phyloP scores from a whole-genome alignment of 1,139 yeast genomes.

The Arxiozyma slooffiae region DNA sequence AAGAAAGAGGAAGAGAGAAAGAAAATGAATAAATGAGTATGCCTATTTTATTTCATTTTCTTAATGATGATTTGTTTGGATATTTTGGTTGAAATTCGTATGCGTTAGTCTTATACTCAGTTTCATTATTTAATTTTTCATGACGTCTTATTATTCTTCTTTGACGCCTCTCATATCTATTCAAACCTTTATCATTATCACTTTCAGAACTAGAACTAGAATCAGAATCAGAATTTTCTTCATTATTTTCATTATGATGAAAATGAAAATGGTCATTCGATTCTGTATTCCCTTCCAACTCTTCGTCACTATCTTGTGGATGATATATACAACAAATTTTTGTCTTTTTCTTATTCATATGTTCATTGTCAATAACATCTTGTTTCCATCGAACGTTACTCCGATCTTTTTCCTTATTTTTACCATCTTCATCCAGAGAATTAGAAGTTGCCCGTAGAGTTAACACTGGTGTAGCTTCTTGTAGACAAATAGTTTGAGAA shows the following conservation, averaged over 20 bases:
- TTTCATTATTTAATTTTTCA: constrained; percentile 19
- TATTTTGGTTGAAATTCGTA: constrained; percentile 67
- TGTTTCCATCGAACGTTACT: constrained; percentile 70
- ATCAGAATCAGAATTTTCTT: constrained; percentile 8
- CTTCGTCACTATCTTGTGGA: constrained; percentile 67
- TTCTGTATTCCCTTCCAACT: constrained; percentile 46
- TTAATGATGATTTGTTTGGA: constrained; percentile 16
- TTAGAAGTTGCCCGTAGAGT: constrained; percentile 6
- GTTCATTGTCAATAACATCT: constrained; percentile 81
- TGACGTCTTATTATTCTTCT: constrained; percentile 28
- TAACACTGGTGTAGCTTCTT: constrained; percentile 7
- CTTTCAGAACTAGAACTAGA: constrained; percentile 25
- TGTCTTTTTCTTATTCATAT: constrained; percentile 76
- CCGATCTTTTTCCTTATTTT: constrained; percentile 16
- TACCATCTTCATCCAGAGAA: neutral
- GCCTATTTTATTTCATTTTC: neutral
- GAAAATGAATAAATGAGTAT: neutral
- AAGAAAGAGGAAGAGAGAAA: neutral
- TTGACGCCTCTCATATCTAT: constrained; percentile 25
- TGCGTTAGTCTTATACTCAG: constrained; percentile 49
- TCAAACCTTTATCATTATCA: constrained; percentile 20
- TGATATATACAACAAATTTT: constrained; percentile 95
- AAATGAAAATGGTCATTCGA: constrained; percentile 39
- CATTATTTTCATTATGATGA: constrained; percentile 9
- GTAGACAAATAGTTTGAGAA: constrained; percentile 16